Conservation (phyloP, 345 rosid genomes). For the Eucalyptus sideroxylon region DNA sequence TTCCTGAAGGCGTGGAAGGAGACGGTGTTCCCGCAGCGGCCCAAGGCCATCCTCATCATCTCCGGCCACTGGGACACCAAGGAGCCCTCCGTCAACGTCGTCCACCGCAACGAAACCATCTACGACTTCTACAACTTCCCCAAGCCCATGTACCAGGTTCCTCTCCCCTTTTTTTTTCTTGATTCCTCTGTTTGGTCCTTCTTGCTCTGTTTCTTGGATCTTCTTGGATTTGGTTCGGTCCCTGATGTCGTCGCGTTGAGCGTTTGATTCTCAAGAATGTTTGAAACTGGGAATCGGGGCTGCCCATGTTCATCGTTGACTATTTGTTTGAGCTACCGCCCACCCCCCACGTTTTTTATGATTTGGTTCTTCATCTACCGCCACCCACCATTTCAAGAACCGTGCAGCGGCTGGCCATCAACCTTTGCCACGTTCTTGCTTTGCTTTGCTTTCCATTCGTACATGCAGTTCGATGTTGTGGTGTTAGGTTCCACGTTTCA, state of each 20-base stretch:
- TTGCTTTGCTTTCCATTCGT: neutral
- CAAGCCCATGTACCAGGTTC: slow-evolving; percentile 61
- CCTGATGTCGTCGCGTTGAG: neutral
- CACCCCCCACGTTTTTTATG: neutral
- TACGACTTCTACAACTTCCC: slow-evolving; percentile 82
- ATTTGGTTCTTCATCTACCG: neutral
- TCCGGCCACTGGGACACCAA: slow-evolving; percentile 93
- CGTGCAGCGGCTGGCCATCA: neutral
- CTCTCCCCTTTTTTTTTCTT: neutral
- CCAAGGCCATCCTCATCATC: slow-evolving; percentile 60
- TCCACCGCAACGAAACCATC: slow-evolving; percentile 47
- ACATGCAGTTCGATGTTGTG: neutral
- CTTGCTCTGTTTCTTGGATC: neutral
- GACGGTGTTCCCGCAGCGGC: slow-evolving; percentile 18
- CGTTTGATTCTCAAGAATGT: neutral
- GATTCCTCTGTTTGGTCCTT: neutral
- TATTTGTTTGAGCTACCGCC: neutral
- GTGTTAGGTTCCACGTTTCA: fast-evolving
- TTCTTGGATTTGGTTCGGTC: neutral
- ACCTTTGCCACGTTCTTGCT: neutral
- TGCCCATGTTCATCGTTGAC: neutral
- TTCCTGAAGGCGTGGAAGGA: slow-evolving; percentile 64
- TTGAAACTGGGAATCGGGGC: neutral
- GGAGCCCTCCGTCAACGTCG: slow-evolving; percentile 51
- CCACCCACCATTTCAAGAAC: neutral